Base-by-base conservation (phyloP, 2,329 filamentous ascomycete species). In the Paecilomyces variotii region DNA sequence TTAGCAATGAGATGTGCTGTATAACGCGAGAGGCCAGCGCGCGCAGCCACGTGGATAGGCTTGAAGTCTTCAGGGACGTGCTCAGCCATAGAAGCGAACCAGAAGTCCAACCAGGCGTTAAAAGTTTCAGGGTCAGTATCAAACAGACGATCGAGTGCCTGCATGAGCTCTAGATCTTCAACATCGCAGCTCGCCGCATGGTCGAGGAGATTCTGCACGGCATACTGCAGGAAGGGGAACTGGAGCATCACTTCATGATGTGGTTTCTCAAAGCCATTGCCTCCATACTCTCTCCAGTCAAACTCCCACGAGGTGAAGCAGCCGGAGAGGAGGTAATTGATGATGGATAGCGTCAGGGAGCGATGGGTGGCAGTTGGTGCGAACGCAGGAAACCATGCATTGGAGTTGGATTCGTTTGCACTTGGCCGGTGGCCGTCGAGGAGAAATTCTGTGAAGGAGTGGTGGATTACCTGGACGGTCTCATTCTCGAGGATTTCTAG, bases 371-470 rank as follows among this genome's bases (percentile, higher is more conserved):
- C 14, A 51, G 49, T 26, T 51, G 49, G 49, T 51, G 32, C 32
- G 39, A 56, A 26, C 19, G 39, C 34, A 24, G 54, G 54, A 26
- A 56, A 56, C 19, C 30, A 32, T 32, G 30, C 30, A 32, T 10
- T 32, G 30, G 30, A 32, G 30, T 9, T 32, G 11, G 30, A 32
- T 56, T 50, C 54, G n/a, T 56, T 24, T 56, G 32, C 49, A 51
- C 49, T 51, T 32, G 30, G 30, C 30, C 30, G 30, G 30, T 32
- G 30, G 30, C 30, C 2, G 30, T 32, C 30, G 30, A 32, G 30
- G 30, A 80, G 61, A 59, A 76, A 81, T 56, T 81, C 78, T 2
- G 78, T 80, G 49, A 81, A 75, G 0, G 78, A 80, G 56, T 80
- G 78, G 60, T 81, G 78, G 5, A 80, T 74, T 4, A 80, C 71